A percentile compares a stretch with the other conserved stretches of the same genome.
Evolutionary conservation across 2,329 filamentous ascomycete genomes (phyloP).

Genomic region (Endothia cerciana): DNA sequence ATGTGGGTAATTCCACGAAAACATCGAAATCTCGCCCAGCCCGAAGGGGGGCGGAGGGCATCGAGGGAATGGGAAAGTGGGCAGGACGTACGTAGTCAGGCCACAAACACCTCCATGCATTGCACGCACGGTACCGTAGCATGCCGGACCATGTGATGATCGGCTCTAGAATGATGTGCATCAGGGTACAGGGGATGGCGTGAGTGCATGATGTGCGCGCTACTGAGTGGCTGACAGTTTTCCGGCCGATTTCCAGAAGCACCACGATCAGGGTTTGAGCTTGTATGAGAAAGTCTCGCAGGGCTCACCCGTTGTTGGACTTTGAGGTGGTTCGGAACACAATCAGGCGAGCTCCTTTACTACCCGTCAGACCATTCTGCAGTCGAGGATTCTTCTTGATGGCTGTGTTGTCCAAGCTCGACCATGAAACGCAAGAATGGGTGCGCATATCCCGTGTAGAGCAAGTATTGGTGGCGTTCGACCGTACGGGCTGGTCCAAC

Average conservation of each 20-base stretch:
- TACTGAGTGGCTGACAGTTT: not conserved
- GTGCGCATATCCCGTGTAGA: not conserved
- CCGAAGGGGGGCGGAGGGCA: too few relatives aligned
- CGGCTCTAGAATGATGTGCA: not conserved
- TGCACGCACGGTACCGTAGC: not conserved
- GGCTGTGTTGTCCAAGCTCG: not conserved
- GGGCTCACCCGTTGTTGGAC: not conserved
- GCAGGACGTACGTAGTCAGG: not conserved
- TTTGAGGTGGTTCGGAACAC: not conserved
- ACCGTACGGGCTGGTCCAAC: not conserved
- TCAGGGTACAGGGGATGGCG: not conserved
- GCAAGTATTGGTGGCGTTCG: not conserved
- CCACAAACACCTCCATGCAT: not conserved
- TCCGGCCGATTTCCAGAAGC: not conserved
- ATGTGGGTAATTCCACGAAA: not conserved
- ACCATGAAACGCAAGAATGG: not conserved
- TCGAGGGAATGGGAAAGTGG: not conserved
- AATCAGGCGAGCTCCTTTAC: too few relatives aligned
- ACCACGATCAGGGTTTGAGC: not conserved
- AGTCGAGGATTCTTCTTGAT: not conserved
- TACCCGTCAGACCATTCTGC: not conserved
- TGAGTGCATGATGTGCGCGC: not conserved
- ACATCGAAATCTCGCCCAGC: not conserved
- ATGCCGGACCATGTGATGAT: constrained; percentile 2
- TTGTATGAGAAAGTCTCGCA: not conserved